Conservation (phyloP, 345 rosid species). For the Eutrema yunnanense region DNA sequence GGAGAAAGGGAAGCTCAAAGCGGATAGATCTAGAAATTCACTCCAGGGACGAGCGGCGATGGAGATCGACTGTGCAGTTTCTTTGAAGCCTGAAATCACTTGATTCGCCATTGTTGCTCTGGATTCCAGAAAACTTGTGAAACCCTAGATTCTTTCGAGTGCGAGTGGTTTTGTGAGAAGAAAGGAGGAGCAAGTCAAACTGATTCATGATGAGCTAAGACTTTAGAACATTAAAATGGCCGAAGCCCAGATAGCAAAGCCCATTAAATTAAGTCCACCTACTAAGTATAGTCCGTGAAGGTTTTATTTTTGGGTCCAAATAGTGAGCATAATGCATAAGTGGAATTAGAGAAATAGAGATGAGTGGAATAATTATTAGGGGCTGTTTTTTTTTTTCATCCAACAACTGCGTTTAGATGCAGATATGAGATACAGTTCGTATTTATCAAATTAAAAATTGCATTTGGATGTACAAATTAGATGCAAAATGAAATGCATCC, state of each 20-base stretch:
- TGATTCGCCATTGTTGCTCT: too few species aligned
- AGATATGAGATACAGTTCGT: too few species aligned
- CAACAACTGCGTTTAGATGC: too few species aligned
- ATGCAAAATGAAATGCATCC: too few species aligned
- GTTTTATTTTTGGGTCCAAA: too few species aligned
- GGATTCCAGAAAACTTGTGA: not conserved
- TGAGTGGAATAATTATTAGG: too few species aligned
- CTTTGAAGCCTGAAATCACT: not conserved
- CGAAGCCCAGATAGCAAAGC: not conserved
- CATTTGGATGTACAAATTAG: too few species aligned
- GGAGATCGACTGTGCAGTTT: slow-evolving; percentile 34
- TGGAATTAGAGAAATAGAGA: too few species aligned
- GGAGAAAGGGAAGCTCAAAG: slow-evolving; percentile 39
- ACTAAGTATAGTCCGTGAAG: too few species aligned
- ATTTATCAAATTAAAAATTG: too few species aligned
- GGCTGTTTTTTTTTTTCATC: too few species aligned
- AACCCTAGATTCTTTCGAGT: not conserved
- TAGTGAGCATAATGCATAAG: too few species aligned
- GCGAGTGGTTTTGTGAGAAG: not conserved
- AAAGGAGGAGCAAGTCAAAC: not conserved
- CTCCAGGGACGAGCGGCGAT: slow-evolving; percentile 42
- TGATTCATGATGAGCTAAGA: not conserved
- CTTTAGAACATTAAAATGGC: not conserved
- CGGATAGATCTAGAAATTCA: slow-evolving; percentile 39
- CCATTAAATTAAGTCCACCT: not conserved